Conservation (phyloP, 2,329 filamentous ascomycete genomes). For the Aspergillus candidus region DNA sequence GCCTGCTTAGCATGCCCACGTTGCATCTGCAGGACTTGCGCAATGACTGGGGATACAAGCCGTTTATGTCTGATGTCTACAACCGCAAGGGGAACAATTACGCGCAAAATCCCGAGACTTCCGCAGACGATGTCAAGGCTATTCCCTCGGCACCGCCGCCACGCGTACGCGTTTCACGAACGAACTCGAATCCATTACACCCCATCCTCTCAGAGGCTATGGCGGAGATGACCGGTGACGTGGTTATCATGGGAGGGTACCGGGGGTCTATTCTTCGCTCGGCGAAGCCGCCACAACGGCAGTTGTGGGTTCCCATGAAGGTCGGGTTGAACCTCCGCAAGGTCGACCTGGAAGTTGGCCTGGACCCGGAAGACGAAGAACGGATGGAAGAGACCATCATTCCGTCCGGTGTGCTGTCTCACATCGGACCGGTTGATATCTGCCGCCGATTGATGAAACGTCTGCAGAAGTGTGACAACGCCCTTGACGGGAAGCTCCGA, state of each 20-base stretch:
- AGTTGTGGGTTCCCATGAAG: constrained; percentile 91
- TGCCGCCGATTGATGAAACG: constrained; percentile 75
- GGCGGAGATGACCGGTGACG: constrained; percentile 68
- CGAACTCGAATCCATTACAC: constrained; percentile 26
- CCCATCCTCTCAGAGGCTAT: constrained; percentile 55
- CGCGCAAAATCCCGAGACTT: constrained; percentile 1
- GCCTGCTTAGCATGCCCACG: constrained; percentile 48
- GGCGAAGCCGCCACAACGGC: constrained; percentile 72
- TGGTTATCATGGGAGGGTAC: constrained; percentile 86
- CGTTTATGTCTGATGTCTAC: constrained; percentile 26
- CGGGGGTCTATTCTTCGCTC: constrained; percentile 84
- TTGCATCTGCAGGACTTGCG: constrained; percentile 38
- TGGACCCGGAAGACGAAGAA: constrained; percentile 76
- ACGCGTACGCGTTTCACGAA: constrained; percentile 15
- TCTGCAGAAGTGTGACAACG: constrained; percentile 67
- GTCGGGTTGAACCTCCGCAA: constrained; percentile 86
- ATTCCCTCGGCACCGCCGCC: background rate
- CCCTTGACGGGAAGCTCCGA: constrained; percentile 62
- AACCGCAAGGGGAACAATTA: constrained; percentile 12
- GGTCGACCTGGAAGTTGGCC: constrained; percentile 80
- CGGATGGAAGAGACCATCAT: constrained; percentile 77
- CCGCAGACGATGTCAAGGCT: constrained; percentile 1
- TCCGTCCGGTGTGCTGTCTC: constrained; percentile 79
- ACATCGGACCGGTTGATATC: constrained; percentile 88
- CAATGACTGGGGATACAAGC: constrained; percentile 30